phyloP scores from a whole-genome alignment of 139 green algal genomes.

The Desmodesmus armatus region DNA sequence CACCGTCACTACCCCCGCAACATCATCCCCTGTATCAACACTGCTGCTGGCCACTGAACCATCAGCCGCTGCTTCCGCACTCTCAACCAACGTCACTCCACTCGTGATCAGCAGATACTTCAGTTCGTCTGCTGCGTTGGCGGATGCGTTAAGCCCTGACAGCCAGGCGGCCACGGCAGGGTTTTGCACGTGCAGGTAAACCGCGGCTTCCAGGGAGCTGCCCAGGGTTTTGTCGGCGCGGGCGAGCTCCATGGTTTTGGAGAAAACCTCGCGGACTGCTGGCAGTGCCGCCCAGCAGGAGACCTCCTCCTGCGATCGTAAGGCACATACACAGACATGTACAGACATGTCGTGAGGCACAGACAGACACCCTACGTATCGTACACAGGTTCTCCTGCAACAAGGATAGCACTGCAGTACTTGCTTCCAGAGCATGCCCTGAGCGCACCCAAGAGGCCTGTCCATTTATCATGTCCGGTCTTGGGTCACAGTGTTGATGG shows the following conservation, averaged over 20 bases:
- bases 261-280: slow-evolving; percentile 76
- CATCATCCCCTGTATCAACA: slow-evolving; percentile 41
- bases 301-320: slow-evolving; percentile 53
- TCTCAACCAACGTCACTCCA: slow-evolving; percentile 50
- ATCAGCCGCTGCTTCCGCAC: slow-evolving; percentile 18
- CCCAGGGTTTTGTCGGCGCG: slow-evolving; percentile 81
- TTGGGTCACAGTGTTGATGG: too few relatives aligned
- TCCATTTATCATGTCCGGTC: too few relatives aligned
- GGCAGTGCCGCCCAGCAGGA: slow-evolving; percentile 62
- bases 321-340: too few relatives aligned
- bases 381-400: not conserved
- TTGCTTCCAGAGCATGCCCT: too few relatives aligned
- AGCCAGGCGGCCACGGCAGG: slow-evolving; percentile 55
- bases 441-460: too few relatives aligned
- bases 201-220: slow-evolving; percentile 82
- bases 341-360: too few relatives aligned
- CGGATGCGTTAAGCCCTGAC: slow-evolving; percentile 61
- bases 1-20: slow-evolving; percentile 74
- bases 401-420: too few relatives aligned
- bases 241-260: slow-evolving; percentile 85
- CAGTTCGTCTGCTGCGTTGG: slow-evolving; percentile 86
- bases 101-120: slow-evolving; percentile 87
- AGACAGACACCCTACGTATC: too few relatives aligned
- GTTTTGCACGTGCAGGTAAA: slow-evolving; percentile 80
- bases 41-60: slow-evolving; percentile 9